Conservation (phyloP, 495 filamentous ascomycete genomes). For the Jackrogersella multiformis region DNA sequence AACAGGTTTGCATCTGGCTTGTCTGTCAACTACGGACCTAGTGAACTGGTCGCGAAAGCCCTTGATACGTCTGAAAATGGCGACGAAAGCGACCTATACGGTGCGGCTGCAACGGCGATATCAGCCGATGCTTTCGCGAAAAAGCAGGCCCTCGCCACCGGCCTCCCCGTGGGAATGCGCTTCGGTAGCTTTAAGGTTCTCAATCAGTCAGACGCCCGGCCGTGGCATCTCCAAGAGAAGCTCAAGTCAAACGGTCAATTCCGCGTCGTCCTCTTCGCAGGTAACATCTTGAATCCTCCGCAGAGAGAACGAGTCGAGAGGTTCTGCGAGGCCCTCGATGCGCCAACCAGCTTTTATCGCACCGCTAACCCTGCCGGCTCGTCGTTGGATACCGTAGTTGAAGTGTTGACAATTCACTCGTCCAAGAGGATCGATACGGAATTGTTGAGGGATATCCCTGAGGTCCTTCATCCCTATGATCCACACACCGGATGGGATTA, state of each 20-base stretch:
- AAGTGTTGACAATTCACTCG: slow-evolving; percentile 70
- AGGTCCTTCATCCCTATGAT: slow-evolving; percentile 65
- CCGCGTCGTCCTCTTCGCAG: slow-evolving; percentile 71
- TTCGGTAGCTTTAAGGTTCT: slow-evolving; percentile 69
- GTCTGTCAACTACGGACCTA: slow-evolving; percentile 39
- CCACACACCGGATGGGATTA: slow-evolving; percentile 71
- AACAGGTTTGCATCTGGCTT: slow-evolving; percentile 47
- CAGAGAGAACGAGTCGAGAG: slow-evolving; percentile 58
- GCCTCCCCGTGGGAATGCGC: slow-evolving; percentile 62
- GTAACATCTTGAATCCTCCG: slow-evolving; percentile 58
- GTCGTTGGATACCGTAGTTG: slow-evolving; percentile 57
- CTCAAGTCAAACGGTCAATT: slow-evolving; percentile 67
- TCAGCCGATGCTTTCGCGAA: slow-evolving; percentile 33
- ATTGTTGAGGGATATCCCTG: slow-evolving; percentile 65
- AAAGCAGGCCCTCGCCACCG: slow-evolving; percentile 49
- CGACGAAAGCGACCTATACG: slow-evolving; percentile 65
- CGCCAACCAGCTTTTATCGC: slow-evolving; percentile 48
- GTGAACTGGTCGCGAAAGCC: slow-evolving; percentile 30
- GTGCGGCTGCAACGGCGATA: slow-evolving; percentile 64
- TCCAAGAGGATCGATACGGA: slow-evolving; percentile 59
- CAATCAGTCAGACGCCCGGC: slow-evolving; percentile 66
- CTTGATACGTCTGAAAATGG: slow-evolving; percentile 33
- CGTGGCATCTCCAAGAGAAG: slow-evolving; percentile 61
- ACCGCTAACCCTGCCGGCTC: slow-evolving; percentile 57
- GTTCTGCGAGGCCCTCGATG: slow-evolving; percentile 55